phyloP scores from a whole-genome alignment of 2,329 filamentous ascomycete genomes.

The Trichophyton mentagrophytes region DNA sequence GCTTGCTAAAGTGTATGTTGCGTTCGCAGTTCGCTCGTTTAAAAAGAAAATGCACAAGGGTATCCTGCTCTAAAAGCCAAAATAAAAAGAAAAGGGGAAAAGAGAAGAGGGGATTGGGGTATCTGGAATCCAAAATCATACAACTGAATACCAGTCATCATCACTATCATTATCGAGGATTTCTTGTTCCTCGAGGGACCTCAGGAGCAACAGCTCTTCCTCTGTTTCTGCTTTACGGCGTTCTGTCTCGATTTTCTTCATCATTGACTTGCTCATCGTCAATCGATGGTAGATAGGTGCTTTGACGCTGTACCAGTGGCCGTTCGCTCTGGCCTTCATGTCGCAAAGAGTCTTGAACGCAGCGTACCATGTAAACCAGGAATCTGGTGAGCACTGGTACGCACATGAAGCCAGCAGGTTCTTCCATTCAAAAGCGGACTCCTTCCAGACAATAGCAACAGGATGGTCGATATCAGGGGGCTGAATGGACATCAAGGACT shows the following conservation, averaged over 20 bases:
- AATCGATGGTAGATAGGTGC: slow-evolving; percentile 6
- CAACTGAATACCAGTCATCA: slow-evolving; percentile 7
- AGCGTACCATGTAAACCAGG: slow-evolving; percentile 16
- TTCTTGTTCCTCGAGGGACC: neutral
- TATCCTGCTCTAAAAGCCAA: neutral
- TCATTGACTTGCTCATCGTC: slow-evolving; percentile 6
- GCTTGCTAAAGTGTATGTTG: neutral
- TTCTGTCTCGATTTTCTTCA: neutral
- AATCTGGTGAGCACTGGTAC: slow-evolving; percentile 16
- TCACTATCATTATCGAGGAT: slow-evolving; percentile 7
- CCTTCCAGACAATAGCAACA: slow-evolving; percentile 25
- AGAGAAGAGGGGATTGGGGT: neutral
- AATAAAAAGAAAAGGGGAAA: neutral
- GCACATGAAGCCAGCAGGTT: slow-evolving; percentile 29
- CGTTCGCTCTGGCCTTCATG: slow-evolving; percentile 18
- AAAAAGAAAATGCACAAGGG: neutral
- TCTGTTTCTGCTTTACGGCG: neutral
- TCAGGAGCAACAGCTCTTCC: neutral
- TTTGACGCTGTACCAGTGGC: slow-evolving; percentile 5
- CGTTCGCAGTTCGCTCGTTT: neutral
- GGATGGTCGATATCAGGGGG: slow-evolving; percentile 23
- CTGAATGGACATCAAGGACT: slow-evolving; percentile 20
- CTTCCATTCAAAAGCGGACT: slow-evolving; percentile 22
- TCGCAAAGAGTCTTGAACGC: slow-evolving; percentile 20
- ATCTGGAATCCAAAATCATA: neutral